Percentiles rank a stretch among this genome's conserved stretches.
phyloP scores from a whole-genome alignment of 371 early-diverging fungal species.

The Mucor sp. region DNA sequence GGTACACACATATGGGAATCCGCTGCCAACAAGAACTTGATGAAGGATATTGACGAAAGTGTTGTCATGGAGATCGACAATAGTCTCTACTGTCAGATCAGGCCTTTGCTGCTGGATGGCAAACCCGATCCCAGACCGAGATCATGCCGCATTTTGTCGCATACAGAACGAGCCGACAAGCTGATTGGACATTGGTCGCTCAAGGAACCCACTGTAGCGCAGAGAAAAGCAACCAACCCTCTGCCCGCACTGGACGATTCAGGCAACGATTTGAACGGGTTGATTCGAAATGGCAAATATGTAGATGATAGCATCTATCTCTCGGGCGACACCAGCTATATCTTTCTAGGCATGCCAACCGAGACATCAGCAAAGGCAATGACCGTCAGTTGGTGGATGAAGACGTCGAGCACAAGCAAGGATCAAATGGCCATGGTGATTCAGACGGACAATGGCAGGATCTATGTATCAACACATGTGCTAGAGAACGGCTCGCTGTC shows the following conservation, averaged over 20 bases:
- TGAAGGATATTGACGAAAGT: slow-evolving; percentile 36
- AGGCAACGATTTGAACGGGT: slow-evolving; percentile 39
- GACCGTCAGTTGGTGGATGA: slow-evolving; percentile 55
- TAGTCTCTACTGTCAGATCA: slow-evolving; percentile 48
- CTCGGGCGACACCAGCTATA: slow-evolving; percentile 38
- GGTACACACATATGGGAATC: slow-evolving; percentile 56
- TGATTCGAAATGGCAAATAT: slow-evolving; percentile 33
- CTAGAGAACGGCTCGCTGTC: slow-evolving; percentile 7
- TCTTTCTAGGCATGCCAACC: slow-evolving; percentile 40
- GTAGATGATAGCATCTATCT: slow-evolving; percentile 24
- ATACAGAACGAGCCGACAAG: slow-evolving; percentile 25
- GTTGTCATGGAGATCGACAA: slow-evolving; percentile 46
- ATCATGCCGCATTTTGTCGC: slow-evolving; percentile 33
- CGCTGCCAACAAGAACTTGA: slow-evolving; percentile 46
- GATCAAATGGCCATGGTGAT: slow-evolving; percentile 40
- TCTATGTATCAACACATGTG: slow-evolving; percentile 35
- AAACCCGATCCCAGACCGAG: slow-evolving; percentile 30
- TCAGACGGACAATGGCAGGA: slow-evolving; percentile 41
- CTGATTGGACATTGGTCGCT: slow-evolving; percentile 50
- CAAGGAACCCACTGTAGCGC: slow-evolving; percentile 1
- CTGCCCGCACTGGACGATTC: slow-evolving; percentile 39
- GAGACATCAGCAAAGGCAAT: slow-evolving; percentile 23
- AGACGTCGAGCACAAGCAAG: slow-evolving; percentile 23
- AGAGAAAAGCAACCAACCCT: slow-evolving; percentile 17
- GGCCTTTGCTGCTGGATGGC: slow-evolving; percentile 41